Conservation (phyloP, 176 grass and related monocot genomes). For the barley (Hordeum vulgare) region DNA sequence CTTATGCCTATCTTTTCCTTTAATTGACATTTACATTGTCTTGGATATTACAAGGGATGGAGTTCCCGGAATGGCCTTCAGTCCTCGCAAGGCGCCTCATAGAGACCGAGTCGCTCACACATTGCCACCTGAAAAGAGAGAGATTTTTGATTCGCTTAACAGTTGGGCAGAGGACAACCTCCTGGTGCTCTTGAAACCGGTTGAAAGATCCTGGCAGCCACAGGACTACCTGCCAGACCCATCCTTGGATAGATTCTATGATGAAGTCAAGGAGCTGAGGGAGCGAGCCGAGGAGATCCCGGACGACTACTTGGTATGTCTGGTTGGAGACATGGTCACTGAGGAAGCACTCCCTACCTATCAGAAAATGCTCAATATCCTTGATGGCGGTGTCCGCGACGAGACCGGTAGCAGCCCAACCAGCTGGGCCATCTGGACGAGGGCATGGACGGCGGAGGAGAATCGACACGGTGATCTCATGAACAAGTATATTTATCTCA, state of each 20-base stretch:
- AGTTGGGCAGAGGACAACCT: conserved; percentile 28
- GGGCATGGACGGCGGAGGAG: too few species aligned
- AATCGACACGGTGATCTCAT: too few species aligned
- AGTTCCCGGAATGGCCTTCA: neutral
- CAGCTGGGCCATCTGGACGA: conserved; percentile 19
- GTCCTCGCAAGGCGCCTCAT: neutral
- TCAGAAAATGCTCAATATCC: too few species aligned
- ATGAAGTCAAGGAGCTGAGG: too few species aligned
- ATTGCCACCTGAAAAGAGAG: conserved; percentile 39
- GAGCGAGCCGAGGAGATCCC: too few species aligned
- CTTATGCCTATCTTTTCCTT: too few species aligned
- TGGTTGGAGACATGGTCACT: too few species aligned
- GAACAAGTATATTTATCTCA: too few species aligned
- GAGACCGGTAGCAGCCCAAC: conserved; percentile 25
- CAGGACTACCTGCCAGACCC: conserved; percentile 45
- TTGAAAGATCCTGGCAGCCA: conserved; percentile 49
- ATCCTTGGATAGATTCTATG: neutral
- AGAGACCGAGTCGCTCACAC: conserved; percentile 12
- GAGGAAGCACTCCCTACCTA: too few species aligned
- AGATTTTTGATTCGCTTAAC: conserved; percentile 36
- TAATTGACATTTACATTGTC: neutral
- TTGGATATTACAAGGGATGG: neutral
- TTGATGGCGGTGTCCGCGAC: conserved; percentile 37
- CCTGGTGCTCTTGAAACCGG: conserved; percentile 28
- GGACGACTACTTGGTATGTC: too few species aligned